A percentile compares a stretch with the other conserved stretches of the same genome.
These are phyloP conservation scores for Dioscorea cayenensis DNA, from an alignment of 116 monocot species.

Conservation along the genomic window DNA sequence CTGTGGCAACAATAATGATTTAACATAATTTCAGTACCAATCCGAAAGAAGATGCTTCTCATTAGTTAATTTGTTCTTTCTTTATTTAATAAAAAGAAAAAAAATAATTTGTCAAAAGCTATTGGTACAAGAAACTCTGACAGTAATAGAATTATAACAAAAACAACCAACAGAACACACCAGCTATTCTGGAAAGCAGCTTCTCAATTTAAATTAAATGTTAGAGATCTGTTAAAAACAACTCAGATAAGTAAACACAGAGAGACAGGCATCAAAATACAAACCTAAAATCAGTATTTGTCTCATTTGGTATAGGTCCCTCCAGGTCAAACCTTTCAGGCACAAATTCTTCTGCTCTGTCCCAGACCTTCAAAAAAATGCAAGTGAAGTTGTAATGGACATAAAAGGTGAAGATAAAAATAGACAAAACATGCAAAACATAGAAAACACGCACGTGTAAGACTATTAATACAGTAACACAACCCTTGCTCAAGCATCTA, in stretches of 20 bases:
- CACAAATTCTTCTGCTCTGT: conserved; percentile 81
- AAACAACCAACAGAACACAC: too few relatives aligned
- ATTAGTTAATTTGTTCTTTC: too few relatives aligned
- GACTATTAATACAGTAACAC: background rate
- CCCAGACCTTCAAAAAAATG: conserved; percentile 92
- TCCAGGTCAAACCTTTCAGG: conserved; percentile 92
- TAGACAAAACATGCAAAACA: background rate
- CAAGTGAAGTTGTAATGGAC: background rate
- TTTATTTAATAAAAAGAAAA: too few relatives aligned
- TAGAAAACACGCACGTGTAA: background rate
- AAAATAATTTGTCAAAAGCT: too few relatives aligned
- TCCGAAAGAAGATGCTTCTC: background rate
- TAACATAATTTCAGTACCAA: background rate
- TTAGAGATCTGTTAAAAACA: too few relatives aligned
- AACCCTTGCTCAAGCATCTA: too few relatives aligned
- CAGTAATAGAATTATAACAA: too few relatives aligned
- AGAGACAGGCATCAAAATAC: background rate
- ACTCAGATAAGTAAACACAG: too few relatives aligned
- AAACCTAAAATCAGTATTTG: conserved; percentile 95
- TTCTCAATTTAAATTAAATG: too few relatives aligned
- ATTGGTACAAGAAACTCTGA: too few relatives aligned
- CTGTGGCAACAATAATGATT: conserved; percentile 15
- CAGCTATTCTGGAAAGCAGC: too few relatives aligned
- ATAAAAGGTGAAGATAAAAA: background rate
- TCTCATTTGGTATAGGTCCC: conserved; percentile 84